phyloP scores from a whole-genome alignment of 148 eudicot genomes.

The Selenicereus undatus region DNA sequence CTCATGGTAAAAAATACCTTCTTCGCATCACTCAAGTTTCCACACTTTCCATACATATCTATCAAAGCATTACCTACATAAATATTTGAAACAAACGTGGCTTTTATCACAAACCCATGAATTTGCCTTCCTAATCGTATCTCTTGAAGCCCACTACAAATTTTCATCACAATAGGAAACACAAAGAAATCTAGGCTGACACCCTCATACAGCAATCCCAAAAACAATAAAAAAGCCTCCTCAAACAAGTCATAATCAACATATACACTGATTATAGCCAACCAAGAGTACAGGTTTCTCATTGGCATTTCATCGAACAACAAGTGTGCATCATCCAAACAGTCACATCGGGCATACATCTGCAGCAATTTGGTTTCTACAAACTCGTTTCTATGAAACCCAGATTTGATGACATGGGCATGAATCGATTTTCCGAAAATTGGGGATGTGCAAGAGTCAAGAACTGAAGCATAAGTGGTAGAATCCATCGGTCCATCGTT shows the following conservation, averaged over 20 bases:
- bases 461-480: conserved; percentile 39
- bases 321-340: conserved; percentile 29
- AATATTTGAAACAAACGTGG: conserved; percentile 33
- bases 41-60: conserved; percentile 70
- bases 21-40: conserved; percentile 33
- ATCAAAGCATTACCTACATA: conserved; percentile 58
- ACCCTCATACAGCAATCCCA: conserved; percentile 35
- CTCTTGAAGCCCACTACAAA: conserved; percentile 40
- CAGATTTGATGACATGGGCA: conserved; percentile 43
- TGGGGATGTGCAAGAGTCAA: conserved; percentile 37
- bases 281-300: conserved; percentile 47
- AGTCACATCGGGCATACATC: conserved; percentile 41
- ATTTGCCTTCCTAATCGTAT: conserved; percentile 52
- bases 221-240: conserved; percentile 35
- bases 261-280: conserved; percentile 33
- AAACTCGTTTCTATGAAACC: conserved; percentile 50
- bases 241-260: conserved; percentile 39
- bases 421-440: conserved; percentile 46
- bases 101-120: conserved; percentile 49
- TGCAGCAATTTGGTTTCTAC: conserved; percentile 46
- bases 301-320: conserved; percentile 53
- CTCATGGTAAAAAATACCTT: conserved; percentile 34
- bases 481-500: conserved; percentile 26
- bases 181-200: conserved; percentile 48
- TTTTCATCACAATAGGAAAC: conserved; percentile 52